These are phyloP conservation scores for Sarocladium brachiariae DNA, from an alignment of 2,329 filamentous ascomycete species.

Conservation along the genomic window DNA sequence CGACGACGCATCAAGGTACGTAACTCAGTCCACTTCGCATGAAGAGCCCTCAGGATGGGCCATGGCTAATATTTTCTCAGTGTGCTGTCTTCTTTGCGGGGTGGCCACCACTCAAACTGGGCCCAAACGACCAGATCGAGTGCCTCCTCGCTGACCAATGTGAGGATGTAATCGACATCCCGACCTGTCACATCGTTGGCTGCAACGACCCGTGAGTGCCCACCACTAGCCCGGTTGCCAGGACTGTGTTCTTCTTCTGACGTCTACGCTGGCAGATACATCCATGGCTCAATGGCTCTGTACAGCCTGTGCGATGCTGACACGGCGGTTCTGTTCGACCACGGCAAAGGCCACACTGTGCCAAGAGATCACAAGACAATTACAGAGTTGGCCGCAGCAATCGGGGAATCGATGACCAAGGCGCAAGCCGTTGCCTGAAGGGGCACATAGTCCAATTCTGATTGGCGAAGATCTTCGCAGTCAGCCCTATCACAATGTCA, in stretches of 20 bases:
- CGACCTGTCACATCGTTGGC: constrained; percentile 43
- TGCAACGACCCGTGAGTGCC: constrained; percentile 37
- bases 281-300: constrained; percentile 50
- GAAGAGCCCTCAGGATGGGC: too few relatives aligned
- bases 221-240: neutral
- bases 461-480: too few relatives aligned
- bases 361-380: constrained; percentile 43
- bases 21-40: too few relatives aligned
- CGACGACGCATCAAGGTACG: constrained; percentile 29
- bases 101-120: constrained; percentile 37
- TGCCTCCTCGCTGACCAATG: constrained; percentile 39
- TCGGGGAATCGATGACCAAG: neutral
- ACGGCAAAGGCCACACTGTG: constrained; percentile 56
- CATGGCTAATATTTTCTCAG: too few relatives aligned
- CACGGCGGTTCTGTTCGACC: constrained; percentile 50
- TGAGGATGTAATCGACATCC: constrained; percentile 39
- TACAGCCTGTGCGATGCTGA: constrained; percentile 55
- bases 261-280: constrained; percentile 26
- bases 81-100: constrained; percentile 43
- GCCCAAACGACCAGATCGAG: constrained; percentile 26
- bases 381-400: constrained; percentile 24
- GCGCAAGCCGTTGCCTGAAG: neutral
- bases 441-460: too few relatives aligned
- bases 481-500: too few relatives aligned
- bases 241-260: too few relatives aligned